phyloP scores from a whole-genome alignment of 2,329 filamentous ascomycete genomes.

The Cordyceps pruinosa region DNA sequence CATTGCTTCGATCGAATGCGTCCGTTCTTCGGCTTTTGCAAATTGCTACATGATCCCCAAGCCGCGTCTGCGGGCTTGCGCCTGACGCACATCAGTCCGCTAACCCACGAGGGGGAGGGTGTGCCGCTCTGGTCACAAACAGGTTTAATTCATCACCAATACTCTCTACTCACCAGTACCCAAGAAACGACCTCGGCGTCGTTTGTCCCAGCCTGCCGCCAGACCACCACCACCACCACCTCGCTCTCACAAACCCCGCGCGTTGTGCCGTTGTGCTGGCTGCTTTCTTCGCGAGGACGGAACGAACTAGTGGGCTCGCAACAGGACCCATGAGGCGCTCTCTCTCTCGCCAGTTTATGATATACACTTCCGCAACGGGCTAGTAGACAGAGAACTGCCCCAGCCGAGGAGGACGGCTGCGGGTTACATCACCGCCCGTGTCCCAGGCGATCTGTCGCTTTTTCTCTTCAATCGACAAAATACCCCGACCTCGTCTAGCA shows the following conservation, averaged over 20 bases:
- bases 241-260: too few species aligned
- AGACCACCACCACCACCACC: too few species aligned
- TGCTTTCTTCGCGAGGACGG: too few species aligned
- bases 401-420: neutral
- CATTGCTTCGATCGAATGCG: too few species aligned
- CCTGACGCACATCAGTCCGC: neutral
- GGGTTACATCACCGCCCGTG: neutral
- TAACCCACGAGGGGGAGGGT: neutral
- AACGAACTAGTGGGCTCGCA: too few species aligned
- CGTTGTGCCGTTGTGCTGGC: too few species aligned
- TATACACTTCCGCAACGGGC: slow-evolving; percentile 3
- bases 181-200: too few species aligned
- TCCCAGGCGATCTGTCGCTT: slow-evolving; percentile 1
- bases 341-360: too few species aligned
- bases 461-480: neutral
- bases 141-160: neutral
- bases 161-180: neutral
- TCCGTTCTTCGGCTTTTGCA: too few species aligned
- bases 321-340: too few species aligned
- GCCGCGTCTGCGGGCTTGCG: neutral
- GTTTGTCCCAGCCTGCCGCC: too few species aligned
- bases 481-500: neutral
- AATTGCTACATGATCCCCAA: neutral
- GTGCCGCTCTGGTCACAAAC: neutral
- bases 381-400: neutral